Evolutionary conservation across 352 stramenopile species (phyloP), one percentile per base, ranked within the genome.

Genomic region (Phytophthora pini): DNA sequence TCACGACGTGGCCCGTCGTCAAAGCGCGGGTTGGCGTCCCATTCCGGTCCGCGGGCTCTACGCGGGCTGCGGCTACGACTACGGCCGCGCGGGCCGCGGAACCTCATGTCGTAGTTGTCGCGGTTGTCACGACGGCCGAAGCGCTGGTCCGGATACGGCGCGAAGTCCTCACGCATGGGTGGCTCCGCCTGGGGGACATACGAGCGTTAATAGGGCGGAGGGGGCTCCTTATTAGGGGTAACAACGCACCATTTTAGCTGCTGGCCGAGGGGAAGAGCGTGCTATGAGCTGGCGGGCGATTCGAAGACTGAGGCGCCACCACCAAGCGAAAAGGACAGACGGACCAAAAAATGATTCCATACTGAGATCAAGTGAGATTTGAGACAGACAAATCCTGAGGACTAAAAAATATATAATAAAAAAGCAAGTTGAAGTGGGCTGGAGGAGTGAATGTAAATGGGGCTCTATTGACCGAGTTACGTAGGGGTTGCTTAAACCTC

Each of bases 151-250:
- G 31, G 31, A 36, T 36, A 36, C 20, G 71, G 68, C 29, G 64
- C 47, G 65, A 77, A 82, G 8, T 87, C 78, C 47, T 84, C 70
- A 38, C 75, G 78, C 60, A 79, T 79, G 26, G 75, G 67, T 31
- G 61, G 69, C 43, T 78, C 74, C 47, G 65, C 68, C 70, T 81
- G 58, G 3, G 31, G 31, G 1, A 46, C 36, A 15, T 40, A 5
- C 9, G 7, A 38, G 17, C 11, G 46, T 45, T 40, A 39, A 7
- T 11, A 46, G 17, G 22, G 13, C 34, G 29, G 20, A 22, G 34
- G 4, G 9, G 22, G 17, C 31, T 17, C 5, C 17, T 26, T 4
- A n/a, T 26, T 36, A 9, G 20, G 7, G 4, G 34, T 36, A 15
- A 22, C 8, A 26, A 68, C 65, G 51, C 51, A 72, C 65, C 65